Base-by-base conservation (phyloP, 2,329 filamentous ascomycete species). In the Phoma herbarum region DNA sequence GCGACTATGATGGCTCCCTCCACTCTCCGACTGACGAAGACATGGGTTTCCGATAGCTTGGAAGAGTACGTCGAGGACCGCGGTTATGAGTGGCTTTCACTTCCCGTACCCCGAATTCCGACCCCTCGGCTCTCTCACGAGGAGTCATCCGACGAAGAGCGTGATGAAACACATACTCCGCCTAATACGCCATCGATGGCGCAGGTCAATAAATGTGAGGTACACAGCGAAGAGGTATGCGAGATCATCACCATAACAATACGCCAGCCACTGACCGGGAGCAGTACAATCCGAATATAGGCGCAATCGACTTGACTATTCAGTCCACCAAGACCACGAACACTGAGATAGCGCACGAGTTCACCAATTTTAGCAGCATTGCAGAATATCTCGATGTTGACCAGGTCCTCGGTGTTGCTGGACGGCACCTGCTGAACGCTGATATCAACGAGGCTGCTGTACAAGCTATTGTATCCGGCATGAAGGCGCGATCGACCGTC, bases 1-100 rank as follows among this genome's bases (percentile, higher is more conserved):
- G 14, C 35, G 1, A 31, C 26, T 11, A 45, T 57, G 48, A 47
- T 57, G 37, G 48, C 18, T 22, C 22, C 31, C 1, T 57, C 58
- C 1, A 48, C 37, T 6, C 33, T 60, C 11, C n/a, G 29, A 12
- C 25, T 23, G 11, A 41, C 37, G 11, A 48, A 43, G 28, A 53
- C 47, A 2, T 57, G 52, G 47, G 29, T 28, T 1, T 16, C 45
- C 1, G 53, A 53, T 12, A 25, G 20, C 14, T 14, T 42, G 10
- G 48, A 39, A 7, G 58, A 52, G 5, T 51, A 29, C 25, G 16
- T 49, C 4, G 29, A 57, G 42, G 29, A 52, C 1, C 23, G 35
- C 14, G 49, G 44, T 1, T 47, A 48, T 2, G 37, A 20, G 11
- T 11, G 23, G 0, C 8, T 48, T 18, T 23, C 48, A n/a, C 4